A percentile compares a stretch with the other conserved stretches of the same genome.
Evolutionary conservation across 352 stramenopile genomes (phyloP).

Genomic region (Phytophthora pseudosyringae): DNA sequence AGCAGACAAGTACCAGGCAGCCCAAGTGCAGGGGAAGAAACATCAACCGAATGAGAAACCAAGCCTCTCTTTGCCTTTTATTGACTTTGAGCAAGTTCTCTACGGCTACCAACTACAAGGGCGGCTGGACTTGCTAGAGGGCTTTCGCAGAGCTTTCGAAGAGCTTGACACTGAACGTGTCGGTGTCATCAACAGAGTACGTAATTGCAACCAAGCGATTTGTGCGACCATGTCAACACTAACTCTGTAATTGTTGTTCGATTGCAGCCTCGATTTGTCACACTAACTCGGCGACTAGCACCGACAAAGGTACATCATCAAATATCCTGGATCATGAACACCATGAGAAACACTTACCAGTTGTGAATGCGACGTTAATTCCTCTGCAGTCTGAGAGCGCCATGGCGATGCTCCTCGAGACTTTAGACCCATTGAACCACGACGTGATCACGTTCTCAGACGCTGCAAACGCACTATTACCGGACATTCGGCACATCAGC

Average conservation of each 20-base stretch:
- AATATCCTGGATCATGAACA: background rate
- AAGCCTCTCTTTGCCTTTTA: conserved; percentile 46
- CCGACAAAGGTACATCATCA: conserved; percentile 42
- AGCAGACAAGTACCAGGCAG: conserved; percentile 37
- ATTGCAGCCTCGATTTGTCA: conserved; percentile 43
- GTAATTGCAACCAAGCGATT: background rate
- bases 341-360: background rate
- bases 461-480: conserved; percentile 44
- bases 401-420: conserved; percentile 52
- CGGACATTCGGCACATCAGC: conserved; percentile 35
- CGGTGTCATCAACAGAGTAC: conserved; percentile 58
- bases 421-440: conserved; percentile 69
- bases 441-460: conserved; percentile 85
- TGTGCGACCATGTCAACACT: background rate
- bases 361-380: background rate
- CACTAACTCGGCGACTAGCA: conserved; percentile 41
- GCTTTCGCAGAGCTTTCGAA: conserved; percentile 58
- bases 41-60: conserved; percentile 14
- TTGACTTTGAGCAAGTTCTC: conserved; percentile 72
- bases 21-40: conserved; percentile 29
- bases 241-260: background rate
- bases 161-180: conserved; percentile 59
- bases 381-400: conserved; percentile 38
- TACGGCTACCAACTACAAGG: conserved; percentile 78
- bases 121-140: conserved; percentile 63